These are phyloP conservation scores for Solanum neorickii DNA, from an alignment of 257 asterid genomes.

Conservation along the genomic window DNA sequence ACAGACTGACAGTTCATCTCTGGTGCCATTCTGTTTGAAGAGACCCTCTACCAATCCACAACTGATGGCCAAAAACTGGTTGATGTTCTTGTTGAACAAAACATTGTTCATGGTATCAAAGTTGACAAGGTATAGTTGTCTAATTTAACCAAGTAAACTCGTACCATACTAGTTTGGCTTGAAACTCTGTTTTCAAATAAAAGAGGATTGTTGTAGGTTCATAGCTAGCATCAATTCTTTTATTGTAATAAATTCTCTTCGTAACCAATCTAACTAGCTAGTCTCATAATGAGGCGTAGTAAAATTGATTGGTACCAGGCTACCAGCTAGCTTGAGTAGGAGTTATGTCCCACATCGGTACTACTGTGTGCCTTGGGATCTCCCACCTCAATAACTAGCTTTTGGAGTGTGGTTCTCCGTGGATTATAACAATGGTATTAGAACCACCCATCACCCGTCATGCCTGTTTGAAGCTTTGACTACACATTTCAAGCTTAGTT, in stretches of 20 bases:
- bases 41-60: background rate
- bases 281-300: background rate
- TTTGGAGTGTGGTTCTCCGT: background rate
- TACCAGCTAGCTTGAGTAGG: background rate
- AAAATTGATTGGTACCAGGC: background rate
- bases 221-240: background rate
- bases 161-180: background rate
- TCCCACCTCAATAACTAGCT: background rate
- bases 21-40: background rate
- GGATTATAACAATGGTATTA: background rate
- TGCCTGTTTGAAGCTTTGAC: background rate
- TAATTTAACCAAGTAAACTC: background rate
- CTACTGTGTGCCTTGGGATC: background rate
- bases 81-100: constrained; percentile 10
- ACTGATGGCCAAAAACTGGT: constrained; percentile 9
- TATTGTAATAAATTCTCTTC: background rate
- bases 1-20: background rate
- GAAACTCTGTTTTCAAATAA: background rate
- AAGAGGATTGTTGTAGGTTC: background rate
- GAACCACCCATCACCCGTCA: no score
- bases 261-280: background rate
- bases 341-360: background rate
- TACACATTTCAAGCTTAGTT: background rate
- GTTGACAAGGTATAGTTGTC: background rate
- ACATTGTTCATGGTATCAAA: constrained; percentile 16